phyloP scores from a whole-genome alignment of 306 rosid genomes.

The Biancaea sappan region DNA sequence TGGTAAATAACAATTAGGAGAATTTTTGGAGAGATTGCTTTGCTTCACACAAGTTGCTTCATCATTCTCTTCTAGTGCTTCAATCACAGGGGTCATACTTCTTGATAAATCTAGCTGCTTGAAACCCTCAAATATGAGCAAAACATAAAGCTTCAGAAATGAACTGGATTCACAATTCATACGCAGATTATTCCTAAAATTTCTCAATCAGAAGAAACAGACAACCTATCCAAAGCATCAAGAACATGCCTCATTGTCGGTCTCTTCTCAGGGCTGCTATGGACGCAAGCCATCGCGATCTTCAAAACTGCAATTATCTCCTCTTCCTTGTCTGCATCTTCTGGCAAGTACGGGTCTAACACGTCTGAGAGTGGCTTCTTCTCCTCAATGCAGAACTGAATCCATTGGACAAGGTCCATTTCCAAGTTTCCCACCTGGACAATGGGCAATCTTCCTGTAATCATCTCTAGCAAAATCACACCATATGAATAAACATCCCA shows the following conservation, averaged over 20 bases:
- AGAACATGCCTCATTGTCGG: constrained; percentile 86
- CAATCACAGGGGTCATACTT: constrained; percentile 37
- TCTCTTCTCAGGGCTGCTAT: constrained; percentile 82
- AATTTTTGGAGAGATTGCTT: constrained; percentile 31
- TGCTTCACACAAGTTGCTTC: constrained; percentile 31
- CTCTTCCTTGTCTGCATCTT: constrained; percentile 75
- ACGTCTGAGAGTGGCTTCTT: constrained; percentile 88
- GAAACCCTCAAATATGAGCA: constrained; percentile 28
- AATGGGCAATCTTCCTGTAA: constrained; percentile 79
- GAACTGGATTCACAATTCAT: constrained; percentile 36
- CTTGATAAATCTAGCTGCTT: constrained; percentile 27
- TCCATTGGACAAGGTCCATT: constrained; percentile 94
- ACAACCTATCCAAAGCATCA: constrained; percentile 77
- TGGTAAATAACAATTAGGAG: constrained; percentile 20
- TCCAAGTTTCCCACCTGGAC: constrained; percentile 76
- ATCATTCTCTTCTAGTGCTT: constrained; percentile 26
- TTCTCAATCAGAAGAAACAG: constrained; percentile 56
- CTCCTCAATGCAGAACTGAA: constrained; percentile 90
- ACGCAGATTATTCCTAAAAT: constrained; percentile 7
- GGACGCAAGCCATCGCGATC: constrained; percentile 92
- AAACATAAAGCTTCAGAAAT: constrained; percentile 41
- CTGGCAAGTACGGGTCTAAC: constrained; percentile 69
- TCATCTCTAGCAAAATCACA: constrained; percentile 84
- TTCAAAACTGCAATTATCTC: constrained; percentile 82
- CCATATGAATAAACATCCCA: constrained; percentile 97